Evolutionary conservation across 306 rosid species (phyloP).

Genomic region (Vachellia pachyceras): DNA sequence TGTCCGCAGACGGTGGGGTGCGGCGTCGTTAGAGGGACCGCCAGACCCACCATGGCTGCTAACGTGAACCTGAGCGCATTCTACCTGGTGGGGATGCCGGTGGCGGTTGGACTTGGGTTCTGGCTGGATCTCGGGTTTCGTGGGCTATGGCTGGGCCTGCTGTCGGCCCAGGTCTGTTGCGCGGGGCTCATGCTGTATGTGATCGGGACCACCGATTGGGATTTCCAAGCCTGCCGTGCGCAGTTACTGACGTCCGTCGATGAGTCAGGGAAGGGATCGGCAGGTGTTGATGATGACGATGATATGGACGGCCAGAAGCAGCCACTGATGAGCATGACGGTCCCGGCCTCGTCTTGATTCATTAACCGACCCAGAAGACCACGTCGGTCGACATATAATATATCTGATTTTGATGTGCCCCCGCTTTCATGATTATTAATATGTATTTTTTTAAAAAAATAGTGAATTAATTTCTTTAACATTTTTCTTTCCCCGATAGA

Average conservation of each 20-base stretch:
- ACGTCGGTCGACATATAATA: slow-evolving; percentile 2
- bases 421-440: background rate
- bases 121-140: slow-evolving; percentile 64
- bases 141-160: slow-evolving; percentile 88
- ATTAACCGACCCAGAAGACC: slow-evolving; percentile 1
- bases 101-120: slow-evolving; percentile 85
- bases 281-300: slow-evolving; percentile 6
- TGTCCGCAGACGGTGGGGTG: slow-evolving; percentile 96
- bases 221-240: slow-evolving; percentile 67
- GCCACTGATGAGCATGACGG: slow-evolving; percentile 50
- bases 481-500: background rate
- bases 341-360: slow-evolving; percentile 33
- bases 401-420: background rate
- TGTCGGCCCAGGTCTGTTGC: slow-evolving; percentile 87
- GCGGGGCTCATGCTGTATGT: slow-evolving; percentile 83
- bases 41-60: slow-evolving; percentile 85
- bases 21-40: slow-evolving; percentile 87
- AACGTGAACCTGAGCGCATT: slow-evolving; percentile 82
- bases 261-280: slow-evolving; percentile 5
- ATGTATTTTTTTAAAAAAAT: slow-evolving; percentile 31
- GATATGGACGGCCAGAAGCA: slow-evolving; percentile 35
- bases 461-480: slow-evolving; percentile 36
- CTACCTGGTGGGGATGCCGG: slow-evolving; percentile 87
- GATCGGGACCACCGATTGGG: slow-evolving; percentile 88
- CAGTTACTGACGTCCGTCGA: slow-evolving; percentile 51